Evolutionary conservation across 495 filamentous ascomycete genomes (phyloP), one percentile per base, ranked within the genome.

Genomic region (Penicillium daleae): DNA sequence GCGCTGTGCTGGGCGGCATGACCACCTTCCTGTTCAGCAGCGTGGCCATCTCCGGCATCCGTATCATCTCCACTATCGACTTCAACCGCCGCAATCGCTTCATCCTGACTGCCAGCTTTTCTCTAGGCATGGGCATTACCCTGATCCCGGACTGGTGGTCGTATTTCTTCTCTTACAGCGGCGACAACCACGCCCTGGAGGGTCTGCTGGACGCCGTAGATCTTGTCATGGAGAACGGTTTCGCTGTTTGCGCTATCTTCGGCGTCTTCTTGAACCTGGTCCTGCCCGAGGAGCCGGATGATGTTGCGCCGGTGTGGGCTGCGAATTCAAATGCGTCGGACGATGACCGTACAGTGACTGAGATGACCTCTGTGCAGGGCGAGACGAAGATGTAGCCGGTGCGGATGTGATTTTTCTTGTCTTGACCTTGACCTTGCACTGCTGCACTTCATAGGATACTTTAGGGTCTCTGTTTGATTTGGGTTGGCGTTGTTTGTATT

Each of bases 21-120:
- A 97, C 93, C 0, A 93, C 92, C 2, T 97, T 97, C 76, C 82
- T 97, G 17, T 97, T 97, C 79, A 84, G 82, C 62, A 83, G 90
- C 9, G 93, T 97, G 27, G 90, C 91, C 19, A 86, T 96, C 17
- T 95, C 90, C 2, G 93, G 93, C 66, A 85, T 97, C 60, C 85
- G 92, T 49, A 96, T 97, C 66, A 91, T 95, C 68, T 79, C 86
- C 24, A 89, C 87, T 8, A 82, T 91, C 5, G 85, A 88, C 3
- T 96, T 96, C 75, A 96, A 86, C 29, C 86, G 92, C 6, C 89
- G 92, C 56, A 97, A 92, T 68, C 85, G 93, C 3, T 97, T 97
- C 75, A 89, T 97, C 69, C 82, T 97, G 40, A 94, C 92, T 0
- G 90, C 90, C 3, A 82, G 87, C 6, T 81, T 97, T 44, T 76